A percentile compares a stretch with the other conserved stretches of the same genome.
These are phyloP conservation scores for Myrica gale DNA, from an alignment of 306 rosid genomes.

Conservation along the genomic window DNA sequence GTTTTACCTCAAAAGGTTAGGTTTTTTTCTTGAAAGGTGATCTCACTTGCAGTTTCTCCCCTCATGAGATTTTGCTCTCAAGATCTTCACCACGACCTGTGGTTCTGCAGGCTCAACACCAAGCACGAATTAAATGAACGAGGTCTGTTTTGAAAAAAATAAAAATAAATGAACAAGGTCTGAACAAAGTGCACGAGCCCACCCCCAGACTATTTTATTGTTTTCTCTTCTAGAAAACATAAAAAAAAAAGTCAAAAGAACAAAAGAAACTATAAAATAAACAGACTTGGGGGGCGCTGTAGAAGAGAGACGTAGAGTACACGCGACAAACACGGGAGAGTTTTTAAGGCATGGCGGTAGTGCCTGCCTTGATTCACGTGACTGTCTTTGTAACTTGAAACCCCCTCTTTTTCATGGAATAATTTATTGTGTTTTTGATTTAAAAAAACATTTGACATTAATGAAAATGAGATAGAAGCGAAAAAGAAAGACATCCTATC, in stretches of 20 bases:
- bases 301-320: constrained; percentile 29
- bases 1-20: constrained; percentile 36
- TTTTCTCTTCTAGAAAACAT: too few species aligned
- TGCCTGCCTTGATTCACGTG: constrained; percentile 35
- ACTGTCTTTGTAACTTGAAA: constrained; percentile 27
- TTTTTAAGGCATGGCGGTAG: constrained; percentile 25
- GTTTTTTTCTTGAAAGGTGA: constrained; percentile 45
- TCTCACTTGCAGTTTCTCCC: constrained; percentile 2
- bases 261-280: background rate
- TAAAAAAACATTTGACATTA: background rate
- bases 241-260: too few species aligned
- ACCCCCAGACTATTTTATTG: too few species aligned
- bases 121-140: too few species aligned
- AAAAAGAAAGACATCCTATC: constrained; percentile 32
- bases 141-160: too few species aligned
- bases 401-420: background rate
- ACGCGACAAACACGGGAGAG: constrained; percentile 47
- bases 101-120: background rate
- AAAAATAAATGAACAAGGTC: too few species aligned
- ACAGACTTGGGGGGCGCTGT: background rate
- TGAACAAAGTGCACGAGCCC: too few species aligned
- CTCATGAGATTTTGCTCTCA: background rate
- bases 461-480: background rate
- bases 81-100: too few species aligned
- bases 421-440: background rate